Percentiles rank a stretch among this genome's conserved stretches.
Conservation (phyloP, 169 alveolate genomes). For the Theileria equi region DNA sequence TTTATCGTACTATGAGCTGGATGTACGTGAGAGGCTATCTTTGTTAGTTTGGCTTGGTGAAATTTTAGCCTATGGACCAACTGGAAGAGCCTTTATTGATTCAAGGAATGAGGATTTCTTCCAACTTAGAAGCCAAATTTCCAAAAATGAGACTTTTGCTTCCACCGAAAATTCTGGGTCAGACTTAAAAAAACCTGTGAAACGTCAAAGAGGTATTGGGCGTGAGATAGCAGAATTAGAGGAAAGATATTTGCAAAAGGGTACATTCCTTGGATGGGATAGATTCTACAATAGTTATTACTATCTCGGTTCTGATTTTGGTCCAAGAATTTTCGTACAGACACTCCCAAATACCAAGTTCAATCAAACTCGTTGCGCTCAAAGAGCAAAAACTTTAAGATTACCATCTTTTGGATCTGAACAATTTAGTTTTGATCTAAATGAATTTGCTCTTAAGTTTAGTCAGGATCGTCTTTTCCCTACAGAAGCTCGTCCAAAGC, state of each 20-base stretch:
- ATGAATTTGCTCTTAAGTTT: constrained; percentile 20
- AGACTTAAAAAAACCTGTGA: constrained; percentile 10
- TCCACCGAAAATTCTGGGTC: neutral
- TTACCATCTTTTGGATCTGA: constrained; percentile 28
- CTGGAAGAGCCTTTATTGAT: constrained; percentile 30
- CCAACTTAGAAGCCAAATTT: constrained; percentile 7
- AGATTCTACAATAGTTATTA: constrained; percentile 53
- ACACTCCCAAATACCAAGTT: constrained; percentile 27
- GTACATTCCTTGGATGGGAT: constrained; percentile 41
- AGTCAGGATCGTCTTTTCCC: constrained; percentile 20
- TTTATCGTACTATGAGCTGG: constrained; percentile 24
- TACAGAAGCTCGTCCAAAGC: neutral
- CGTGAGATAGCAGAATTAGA: constrained; percentile 47
- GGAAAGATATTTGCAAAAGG: constrained; percentile 39
- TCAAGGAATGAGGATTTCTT: constrained; percentile 42
- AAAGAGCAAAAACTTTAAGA: constrained; percentile 14
- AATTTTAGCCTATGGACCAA: constrained; percentile 3
- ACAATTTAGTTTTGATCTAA: constrained; percentile 12
- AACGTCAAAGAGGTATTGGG: constrained; percentile 33
- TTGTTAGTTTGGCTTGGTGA: constrained; percentile 42
- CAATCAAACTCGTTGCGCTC: constrained; percentile 16
- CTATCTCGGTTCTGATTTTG: constrained; percentile 51
- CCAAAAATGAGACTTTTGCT: neutral
- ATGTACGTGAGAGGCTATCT: constrained; percentile 18
- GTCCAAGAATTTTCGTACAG: constrained; percentile 41